Evolutionary conservation across 805 yeast species (phyloP), one percentile per base, ranked within the genome.

Genomic region (Sugiyamaella americana): DNA sequence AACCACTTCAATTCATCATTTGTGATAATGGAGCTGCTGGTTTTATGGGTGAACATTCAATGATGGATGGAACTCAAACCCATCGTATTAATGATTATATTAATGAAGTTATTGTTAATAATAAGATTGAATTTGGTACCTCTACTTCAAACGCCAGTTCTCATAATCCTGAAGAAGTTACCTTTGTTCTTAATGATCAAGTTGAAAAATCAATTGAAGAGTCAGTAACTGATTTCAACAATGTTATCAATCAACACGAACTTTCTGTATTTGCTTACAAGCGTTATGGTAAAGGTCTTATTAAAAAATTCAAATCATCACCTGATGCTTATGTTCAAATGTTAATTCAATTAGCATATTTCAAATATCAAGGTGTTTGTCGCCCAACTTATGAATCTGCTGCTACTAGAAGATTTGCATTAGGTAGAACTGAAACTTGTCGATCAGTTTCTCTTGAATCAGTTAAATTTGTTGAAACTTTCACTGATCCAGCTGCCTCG

Each of bases 21-120:
- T 71, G 84, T 50, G 81, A 78, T 52, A 88, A 87, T 65, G 96
- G 93, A 50, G 74, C 80, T 52, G 86, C 96, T 5, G 98, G 97
- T 0, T 91, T 89, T 70, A 68, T 88, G 61, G 97, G 95, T 52
- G 98, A 91, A 71, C 98, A 91, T 71, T 87, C 97, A 19, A 84
- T 79, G 72, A 91, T 91, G 98, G 98, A 91, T 66, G 98, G 98
- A 52, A 87, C 96, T 6, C 95, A 97, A 61, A 91, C 96, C 24
- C 79, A 87, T 59, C 80, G 87, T 54, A 70, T 91, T 69, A 91
- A 91, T 65, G 87, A 87, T 67, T 80, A 73, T 60, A 73, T 91
- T 35, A 73, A 80, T 53, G 73, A 73, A 44, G 75, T 78, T 55
- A 66, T 89, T 48, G 51, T 64, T 47, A 73, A 76, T 59, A 63